A percentile compares a stretch with the other conserved stretches of the same genome.
phyloP scores from a whole-genome alignment of 2,329 filamentous ascomycete species.

The Phaeosphaeriaceae sp. region DNA sequence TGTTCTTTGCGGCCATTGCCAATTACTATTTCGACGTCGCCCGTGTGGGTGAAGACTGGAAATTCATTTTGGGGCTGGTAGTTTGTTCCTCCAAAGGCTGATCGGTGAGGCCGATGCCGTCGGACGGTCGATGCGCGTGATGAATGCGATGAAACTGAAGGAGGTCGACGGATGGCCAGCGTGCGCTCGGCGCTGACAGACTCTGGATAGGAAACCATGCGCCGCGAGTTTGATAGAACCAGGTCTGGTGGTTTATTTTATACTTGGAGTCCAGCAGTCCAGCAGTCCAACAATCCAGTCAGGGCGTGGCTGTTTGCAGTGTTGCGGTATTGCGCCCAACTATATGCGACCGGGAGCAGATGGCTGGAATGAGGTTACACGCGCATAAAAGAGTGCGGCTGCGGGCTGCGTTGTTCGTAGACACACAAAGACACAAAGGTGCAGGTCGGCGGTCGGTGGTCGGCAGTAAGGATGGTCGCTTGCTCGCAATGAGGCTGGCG shows the following conservation, averaged over 20 bases:
- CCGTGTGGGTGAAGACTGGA: constrained; percentile 85
- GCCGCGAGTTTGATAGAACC: constrained; percentile 18
- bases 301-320: neutral
- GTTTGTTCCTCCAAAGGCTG: constrained; percentile 73
- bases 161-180: constrained; percentile 66
- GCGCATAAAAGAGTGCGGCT: constrained; percentile 24
- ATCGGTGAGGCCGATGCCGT: constrained; percentile 78
- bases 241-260: neutral
- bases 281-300: neutral
- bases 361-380: constrained; percentile 20
- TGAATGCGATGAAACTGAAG: constrained; percentile 64
- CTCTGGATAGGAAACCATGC: constrained; percentile 70
- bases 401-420: constrained; percentile 35
- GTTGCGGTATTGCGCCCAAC: constrained; percentile 5
- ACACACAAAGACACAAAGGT: constrained; percentile 27
- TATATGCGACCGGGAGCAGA: constrained; percentile 10
- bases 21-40: constrained; percentile 90
- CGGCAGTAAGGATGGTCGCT: neutral
- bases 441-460: constrained; percentile 25
- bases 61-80: constrained; percentile 86
- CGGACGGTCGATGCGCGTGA: constrained; percentile 61
- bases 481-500: constrained; percentile 17
- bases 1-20: constrained; percentile 73
- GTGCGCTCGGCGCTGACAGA: constrained; percentile 58
- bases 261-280: constrained; percentile 6